These are phyloP conservation scores for Cystobasidium onofrii DNA, from an alignment of 768 basidiomycete genomes.

Conservation along the genomic window DNA sequence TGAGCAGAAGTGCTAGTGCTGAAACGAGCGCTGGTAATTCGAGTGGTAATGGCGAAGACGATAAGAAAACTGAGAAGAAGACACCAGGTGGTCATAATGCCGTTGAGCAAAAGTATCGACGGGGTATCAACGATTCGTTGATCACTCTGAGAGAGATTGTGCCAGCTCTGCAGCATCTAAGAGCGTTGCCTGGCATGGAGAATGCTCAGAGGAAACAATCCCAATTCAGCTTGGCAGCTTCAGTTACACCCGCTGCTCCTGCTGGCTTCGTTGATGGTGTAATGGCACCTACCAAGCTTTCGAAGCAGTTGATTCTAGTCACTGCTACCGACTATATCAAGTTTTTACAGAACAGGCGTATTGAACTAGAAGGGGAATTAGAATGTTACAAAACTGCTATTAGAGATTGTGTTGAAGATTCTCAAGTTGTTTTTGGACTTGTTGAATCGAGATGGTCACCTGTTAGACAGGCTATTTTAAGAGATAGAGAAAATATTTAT, in stretches of 20 bases:
- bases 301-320: constrained; percentile 79
- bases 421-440: constrained; percentile 60
- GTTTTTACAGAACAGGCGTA: constrained; percentile 46
- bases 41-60: not conserved
- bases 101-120: constrained; percentile 39
- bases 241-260: constrained; percentile 32
- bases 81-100: constrained; percentile 32
- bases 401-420: constrained; percentile 64
- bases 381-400: constrained; percentile 68
- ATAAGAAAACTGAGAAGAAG: not conserved
- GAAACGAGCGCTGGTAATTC: not conserved
- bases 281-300: constrained; percentile 79
- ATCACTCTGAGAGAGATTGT: constrained; percentile 38
- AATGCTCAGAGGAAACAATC: constrained; percentile 34
- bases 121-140: constrained; percentile 40
- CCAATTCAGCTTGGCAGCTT: constrained; percentile 40
- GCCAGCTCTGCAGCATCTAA: constrained; percentile 39
- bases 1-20: not conserved
- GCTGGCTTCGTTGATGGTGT: constrained; percentile 80
- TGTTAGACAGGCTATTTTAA: constrained; percentile 48
- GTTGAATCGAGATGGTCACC: constrained; percentile 63
- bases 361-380: constrained; percentile 53
- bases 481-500: constrained; percentile 57
- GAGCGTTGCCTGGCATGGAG: constrained; percentile 34
- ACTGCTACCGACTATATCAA: constrained; percentile 84